A percentile compares a stretch with the other conserved stretches of the same genome.
Conservation (phyloP, 2,329 filamentous ascomycete species). For the Cladobotryum mycophilum region DNA sequence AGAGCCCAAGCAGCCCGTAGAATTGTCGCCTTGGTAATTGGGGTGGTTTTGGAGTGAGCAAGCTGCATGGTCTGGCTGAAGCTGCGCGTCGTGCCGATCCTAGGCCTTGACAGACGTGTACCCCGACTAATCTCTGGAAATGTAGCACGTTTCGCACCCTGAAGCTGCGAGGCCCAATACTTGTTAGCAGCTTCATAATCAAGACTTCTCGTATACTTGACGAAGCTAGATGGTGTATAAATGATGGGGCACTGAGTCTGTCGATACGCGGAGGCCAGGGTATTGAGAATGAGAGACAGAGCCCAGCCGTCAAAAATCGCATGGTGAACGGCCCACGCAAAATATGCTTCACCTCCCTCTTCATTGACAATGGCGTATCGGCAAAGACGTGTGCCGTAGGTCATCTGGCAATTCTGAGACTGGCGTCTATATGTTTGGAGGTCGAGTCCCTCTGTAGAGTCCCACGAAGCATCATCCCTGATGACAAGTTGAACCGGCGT, state of each 20-base stretch:
- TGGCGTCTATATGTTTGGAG: neutral
- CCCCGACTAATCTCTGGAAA: neutral
- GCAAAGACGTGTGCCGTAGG: conserved; percentile 9
- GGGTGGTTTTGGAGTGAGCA: neutral
- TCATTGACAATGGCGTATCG: neutral
- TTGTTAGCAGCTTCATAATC: neutral
- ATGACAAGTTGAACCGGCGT: neutral
- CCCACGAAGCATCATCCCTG: neutral
- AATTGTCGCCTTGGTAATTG: conserved; percentile 5
- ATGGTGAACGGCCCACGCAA: conserved; percentile 2
- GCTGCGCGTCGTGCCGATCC: neutral
- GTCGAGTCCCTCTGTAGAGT: too few relatives aligned
- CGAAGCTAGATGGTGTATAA: neutral
- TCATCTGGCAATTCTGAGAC: neutral
- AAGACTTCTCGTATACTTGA: conserved; percentile 7
- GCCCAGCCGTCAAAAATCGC: conserved; percentile 7
- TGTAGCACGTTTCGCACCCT: conserved; percentile 6
- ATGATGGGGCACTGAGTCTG: neutral
- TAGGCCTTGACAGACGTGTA: conserved; percentile 14
- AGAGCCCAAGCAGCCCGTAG: conserved; percentile 11
- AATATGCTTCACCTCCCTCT: neutral
- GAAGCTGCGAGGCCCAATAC: conserved; percentile 13
- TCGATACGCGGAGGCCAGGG: neutral
- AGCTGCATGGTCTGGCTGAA: too few relatives aligned
- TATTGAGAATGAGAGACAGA: neutral